Evolutionary conservation across 768 basidiomycete genomes (phyloP).

Genomic region (Terana coerulea): DNA sequence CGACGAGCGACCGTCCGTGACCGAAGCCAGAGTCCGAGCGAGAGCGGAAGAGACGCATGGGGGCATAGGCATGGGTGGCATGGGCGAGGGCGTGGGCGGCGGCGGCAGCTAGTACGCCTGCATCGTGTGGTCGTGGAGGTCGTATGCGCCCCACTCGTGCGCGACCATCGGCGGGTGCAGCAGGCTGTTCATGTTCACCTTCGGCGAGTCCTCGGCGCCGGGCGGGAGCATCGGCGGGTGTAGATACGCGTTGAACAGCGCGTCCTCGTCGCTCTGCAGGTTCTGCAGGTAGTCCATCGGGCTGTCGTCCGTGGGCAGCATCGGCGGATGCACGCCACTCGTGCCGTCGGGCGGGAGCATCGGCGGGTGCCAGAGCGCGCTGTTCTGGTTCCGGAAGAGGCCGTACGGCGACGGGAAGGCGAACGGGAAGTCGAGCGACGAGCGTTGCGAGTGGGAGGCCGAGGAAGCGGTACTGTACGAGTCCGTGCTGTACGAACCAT

Average conservation of each 20-base stretch:
- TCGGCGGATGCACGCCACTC: slow-evolving; percentile 64
- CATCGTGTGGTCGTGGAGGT: slow-evolving; percentile 33
- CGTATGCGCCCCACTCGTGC: slow-evolving; percentile 27
- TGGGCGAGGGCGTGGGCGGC: slow-evolving; percentile 11
- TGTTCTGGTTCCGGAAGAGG: slow-evolving; percentile 29
- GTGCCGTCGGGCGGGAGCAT: slow-evolving; percentile 60
- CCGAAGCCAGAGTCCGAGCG: slow-evolving; percentile 1
- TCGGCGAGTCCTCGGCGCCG: slow-evolving; percentile 31
- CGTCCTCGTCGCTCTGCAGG: slow-evolving; percentile 61
- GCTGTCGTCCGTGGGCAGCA: slow-evolving; percentile 60
- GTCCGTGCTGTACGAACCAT: slow-evolving; percentile 58
- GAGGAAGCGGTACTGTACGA: slow-evolving; percentile 51
- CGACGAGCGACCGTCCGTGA: slow-evolving; percentile 17
- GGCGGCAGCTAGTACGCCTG: slow-evolving; percentile 26
- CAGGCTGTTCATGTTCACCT: slow-evolving; percentile 18
- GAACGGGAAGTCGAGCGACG: slow-evolving; percentile 62
- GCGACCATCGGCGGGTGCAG: slow-evolving; percentile 35
- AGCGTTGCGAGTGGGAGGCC: slow-evolving; percentile 54
- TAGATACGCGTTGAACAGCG: slow-evolving; percentile 48
- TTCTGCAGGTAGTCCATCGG: slow-evolving; percentile 74
- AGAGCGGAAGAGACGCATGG: not conserved
- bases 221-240: slow-evolving; percentile 55
- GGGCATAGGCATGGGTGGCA: not conserved
- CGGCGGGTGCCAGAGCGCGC: slow-evolving; percentile 74
- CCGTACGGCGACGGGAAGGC: slow-evolving; percentile 39